These are phyloP conservation scores for Pulveroboletus ravenelii DNA, from an alignment of 768 basidiomycete genomes.

Conservation along the genomic window DNA sequence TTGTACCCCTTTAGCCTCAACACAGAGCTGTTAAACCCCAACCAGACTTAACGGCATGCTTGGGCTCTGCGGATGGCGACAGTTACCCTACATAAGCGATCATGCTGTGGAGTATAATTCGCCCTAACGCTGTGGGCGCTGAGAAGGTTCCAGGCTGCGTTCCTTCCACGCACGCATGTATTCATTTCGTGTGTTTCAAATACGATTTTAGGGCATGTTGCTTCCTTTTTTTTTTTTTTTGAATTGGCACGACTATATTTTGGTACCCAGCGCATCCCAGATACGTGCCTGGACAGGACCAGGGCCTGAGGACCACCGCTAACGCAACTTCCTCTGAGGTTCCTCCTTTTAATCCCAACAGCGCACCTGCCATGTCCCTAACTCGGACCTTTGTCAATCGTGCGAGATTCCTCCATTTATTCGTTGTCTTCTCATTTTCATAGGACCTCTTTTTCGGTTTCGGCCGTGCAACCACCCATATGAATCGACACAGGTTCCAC, in stretches of 20 bases:
- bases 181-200: neutral
- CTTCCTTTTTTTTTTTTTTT: too few relatives aligned
- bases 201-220: neutral
- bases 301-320: neutral
- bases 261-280: neutral
- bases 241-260: too few relatives aligned
- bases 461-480: neutral
- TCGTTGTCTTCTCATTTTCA: too few relatives aligned
- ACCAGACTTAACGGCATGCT: conserved; percentile 3
- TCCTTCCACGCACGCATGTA: too few relatives aligned
- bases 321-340: too few relatives aligned
- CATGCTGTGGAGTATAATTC: neutral
- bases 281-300: too few relatives aligned
- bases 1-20: neutral
- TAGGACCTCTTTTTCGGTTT: neutral
- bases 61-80: conserved; percentile 7
- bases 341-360: neutral
- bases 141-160: neutral
- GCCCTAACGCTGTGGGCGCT: neutral
- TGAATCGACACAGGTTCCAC: neutral
- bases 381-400: too few relatives aligned
- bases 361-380: neutral
- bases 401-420: neutral
- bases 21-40: neutral
- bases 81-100: neutral